Percentiles rank a stretch among this genome's conserved stretches.
Evolutionary conservation across 768 basidiomycete genomes (phyloP).

Genomic region (Russula sp.): DNA sequence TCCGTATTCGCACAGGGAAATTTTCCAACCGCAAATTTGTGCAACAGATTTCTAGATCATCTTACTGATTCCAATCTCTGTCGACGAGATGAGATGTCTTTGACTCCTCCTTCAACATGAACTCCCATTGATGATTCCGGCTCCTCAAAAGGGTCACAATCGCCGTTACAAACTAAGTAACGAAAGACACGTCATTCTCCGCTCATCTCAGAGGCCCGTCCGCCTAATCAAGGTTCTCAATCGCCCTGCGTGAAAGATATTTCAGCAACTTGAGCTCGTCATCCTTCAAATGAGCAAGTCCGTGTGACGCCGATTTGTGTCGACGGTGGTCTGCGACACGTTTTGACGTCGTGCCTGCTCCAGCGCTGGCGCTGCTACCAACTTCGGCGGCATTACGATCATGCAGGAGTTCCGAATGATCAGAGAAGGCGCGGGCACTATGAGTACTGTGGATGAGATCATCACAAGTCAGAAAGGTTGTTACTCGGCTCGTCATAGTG

Average conservation of each 20-base stretch:
- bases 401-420: not conserved
- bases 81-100: not conserved
- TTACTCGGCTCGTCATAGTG: not conserved
- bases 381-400: not conserved
- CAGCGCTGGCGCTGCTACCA: not conserved
- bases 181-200: not conserved
- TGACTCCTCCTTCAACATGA: not conserved
- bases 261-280: not conserved
- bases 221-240: not conserved
- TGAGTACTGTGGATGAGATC: not conserved
- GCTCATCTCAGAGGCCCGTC: not conserved
- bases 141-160: not conserved
- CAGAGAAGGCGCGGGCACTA: not conserved
- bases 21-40: not conserved
- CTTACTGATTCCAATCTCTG: too few species aligned
- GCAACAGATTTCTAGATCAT: too few species aligned
- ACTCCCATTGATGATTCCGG: not conserved
- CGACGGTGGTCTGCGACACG: not conserved
- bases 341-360: not conserved
- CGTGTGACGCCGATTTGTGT: not conserved
- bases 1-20: not conserved
- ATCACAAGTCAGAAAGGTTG: not conserved
- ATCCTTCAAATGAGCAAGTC: not conserved
- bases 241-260: not conserved
- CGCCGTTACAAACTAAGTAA: not conserved